Percentiles rank a stretch among this genome's conserved stretches.
Evolutionary conservation across 2,329 filamentous ascomycete genomes (phyloP).

Genomic region (Lasiodiplodia hormozganensis): DNA sequence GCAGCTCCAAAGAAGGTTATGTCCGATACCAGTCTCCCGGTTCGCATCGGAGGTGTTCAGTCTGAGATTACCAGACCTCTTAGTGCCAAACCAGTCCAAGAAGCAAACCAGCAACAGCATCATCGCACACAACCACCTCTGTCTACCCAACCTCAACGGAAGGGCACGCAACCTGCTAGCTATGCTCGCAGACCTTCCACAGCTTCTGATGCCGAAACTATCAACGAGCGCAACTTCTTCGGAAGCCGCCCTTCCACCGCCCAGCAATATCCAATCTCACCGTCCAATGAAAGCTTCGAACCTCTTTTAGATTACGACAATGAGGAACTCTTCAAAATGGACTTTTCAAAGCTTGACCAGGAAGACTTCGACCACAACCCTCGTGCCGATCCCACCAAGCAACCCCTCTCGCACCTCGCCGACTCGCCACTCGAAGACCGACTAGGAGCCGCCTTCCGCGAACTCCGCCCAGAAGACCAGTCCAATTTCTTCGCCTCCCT

Average conservation of each 20-base stretch:
- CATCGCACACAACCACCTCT: not conserved
- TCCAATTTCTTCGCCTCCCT: constrained; percentile 60
- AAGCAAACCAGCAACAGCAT: not conserved
- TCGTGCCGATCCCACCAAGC: constrained; percentile 28
- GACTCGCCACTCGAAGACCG: constrained; percentile 27
- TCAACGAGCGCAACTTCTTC: constrained; percentile 2
- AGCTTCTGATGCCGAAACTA: constrained; percentile 1
- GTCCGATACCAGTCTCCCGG: constrained; percentile 8
- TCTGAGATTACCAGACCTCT: not conserved
- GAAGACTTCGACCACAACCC: constrained; percentile 57
- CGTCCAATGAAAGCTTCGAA: constrained; percentile 17
- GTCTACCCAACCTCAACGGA: not conserved
- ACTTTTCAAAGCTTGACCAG: constrained; percentile 56
- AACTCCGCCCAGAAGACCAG: constrained; percentile 47
- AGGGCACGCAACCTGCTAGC: not conserved
- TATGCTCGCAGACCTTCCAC: not conserved
- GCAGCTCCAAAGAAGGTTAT: not conserved
- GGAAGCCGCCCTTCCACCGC: constrained; percentile 1
- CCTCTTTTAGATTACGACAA: constrained; percentile 53
- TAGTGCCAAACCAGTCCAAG: not conserved
- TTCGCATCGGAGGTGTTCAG: not conserved
- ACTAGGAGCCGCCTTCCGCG: constrained; percentile 34
- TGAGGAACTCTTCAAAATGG: constrained; percentile 53
- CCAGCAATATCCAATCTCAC: constrained; percentile 30
- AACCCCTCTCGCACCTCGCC: constrained; percentile 30